phyloP scores from a whole-genome alignment of 1,139 yeast genomes.

The Taphrina betulina region DNA sequence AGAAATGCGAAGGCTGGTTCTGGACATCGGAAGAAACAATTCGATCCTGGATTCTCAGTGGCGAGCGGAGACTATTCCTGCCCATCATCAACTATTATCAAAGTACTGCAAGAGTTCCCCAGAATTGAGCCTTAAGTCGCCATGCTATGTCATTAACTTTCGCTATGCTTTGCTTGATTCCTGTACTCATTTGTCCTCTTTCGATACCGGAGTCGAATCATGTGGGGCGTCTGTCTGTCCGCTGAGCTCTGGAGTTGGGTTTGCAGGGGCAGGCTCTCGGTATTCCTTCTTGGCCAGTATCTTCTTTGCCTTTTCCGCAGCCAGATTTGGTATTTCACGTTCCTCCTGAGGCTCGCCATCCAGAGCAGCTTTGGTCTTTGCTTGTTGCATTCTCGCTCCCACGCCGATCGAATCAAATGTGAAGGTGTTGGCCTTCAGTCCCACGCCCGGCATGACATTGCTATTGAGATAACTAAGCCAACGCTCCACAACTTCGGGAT shows the following conservation, averaged over 20 bases:
- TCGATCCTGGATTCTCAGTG: not conserved
- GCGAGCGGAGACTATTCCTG: not conserved
- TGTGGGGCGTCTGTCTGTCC: too few species aligned
- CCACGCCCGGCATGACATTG: conserved; percentile 77
- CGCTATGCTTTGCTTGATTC: conserved; percentile 3
- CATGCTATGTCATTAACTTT: too few species aligned
- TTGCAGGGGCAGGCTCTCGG: too few species aligned
- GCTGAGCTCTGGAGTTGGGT: too few species aligned
- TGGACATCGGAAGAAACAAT: conserved; percentile 7
- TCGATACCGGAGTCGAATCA: too few species aligned
- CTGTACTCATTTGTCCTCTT: too few species aligned
- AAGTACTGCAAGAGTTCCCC: too few species aligned
- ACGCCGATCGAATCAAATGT: conserved; percentile 26
- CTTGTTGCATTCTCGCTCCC: conserved; percentile 19
- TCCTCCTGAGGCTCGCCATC: conserved; percentile 9
- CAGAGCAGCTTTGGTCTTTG: conserved; percentile 1
- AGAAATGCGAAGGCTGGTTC: conserved; percentile 5
- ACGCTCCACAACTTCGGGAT: conserved; percentile 78
- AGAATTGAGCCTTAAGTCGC: too few species aligned
- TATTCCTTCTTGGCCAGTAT: conserved; percentile 13
- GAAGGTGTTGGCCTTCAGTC: conserved; percentile 61
- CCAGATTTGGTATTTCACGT: conserved; percentile 13
- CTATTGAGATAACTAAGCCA: conserved; percentile 78
- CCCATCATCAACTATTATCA: conserved; percentile 8
- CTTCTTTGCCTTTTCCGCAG: conserved; percentile 24